Evolutionary conservation across 208 protist genomes (phyloP).

Genomic region (Leptomonas pyrrhocoris): DNA sequence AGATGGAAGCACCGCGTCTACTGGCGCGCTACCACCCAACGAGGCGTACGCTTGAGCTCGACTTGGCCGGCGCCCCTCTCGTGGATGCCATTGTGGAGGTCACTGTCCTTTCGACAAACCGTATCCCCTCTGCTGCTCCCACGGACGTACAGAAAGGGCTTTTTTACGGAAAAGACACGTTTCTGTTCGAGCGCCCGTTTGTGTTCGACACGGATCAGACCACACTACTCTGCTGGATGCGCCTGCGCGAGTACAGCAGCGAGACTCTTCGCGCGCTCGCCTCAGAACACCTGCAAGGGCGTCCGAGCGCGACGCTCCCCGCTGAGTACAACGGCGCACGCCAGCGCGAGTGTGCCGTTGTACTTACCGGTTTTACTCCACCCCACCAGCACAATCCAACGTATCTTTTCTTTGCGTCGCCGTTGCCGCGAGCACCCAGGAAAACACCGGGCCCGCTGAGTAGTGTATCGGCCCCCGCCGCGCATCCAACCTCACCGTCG

Average conservation of each 20-base stretch:
- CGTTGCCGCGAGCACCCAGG: too few species aligned
- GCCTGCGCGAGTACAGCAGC: constrained; percentile 10
- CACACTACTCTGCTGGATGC: constrained; percentile 15
- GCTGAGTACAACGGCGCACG: background rate
- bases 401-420: background rate
- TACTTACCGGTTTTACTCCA: background rate
- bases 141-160: constrained; percentile 7
- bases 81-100: constrained; percentile 22
- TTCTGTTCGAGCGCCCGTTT: constrained; percentile 24
- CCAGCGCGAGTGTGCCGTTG: background rate
- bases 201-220: constrained; percentile 1
- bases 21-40: constrained; percentile 21
- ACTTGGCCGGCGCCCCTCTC: constrained; percentile 23
- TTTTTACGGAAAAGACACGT: constrained; percentile 36
- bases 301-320: background rate
- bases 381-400: too few species aligned
- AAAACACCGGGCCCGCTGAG: too few species aligned
- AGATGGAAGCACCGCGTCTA: background rate
- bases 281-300: background rate
- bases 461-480: too few species aligned
- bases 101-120: background rate
- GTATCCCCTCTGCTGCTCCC: background rate
- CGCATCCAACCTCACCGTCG: too few species aligned
- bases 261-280: constrained; percentile 1
- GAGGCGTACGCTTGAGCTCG: constrained; percentile 22